Evolutionary conservation across 352 stramenopile genomes (phyloP).

Genomic region (Globisporangium paddicum): DNA sequence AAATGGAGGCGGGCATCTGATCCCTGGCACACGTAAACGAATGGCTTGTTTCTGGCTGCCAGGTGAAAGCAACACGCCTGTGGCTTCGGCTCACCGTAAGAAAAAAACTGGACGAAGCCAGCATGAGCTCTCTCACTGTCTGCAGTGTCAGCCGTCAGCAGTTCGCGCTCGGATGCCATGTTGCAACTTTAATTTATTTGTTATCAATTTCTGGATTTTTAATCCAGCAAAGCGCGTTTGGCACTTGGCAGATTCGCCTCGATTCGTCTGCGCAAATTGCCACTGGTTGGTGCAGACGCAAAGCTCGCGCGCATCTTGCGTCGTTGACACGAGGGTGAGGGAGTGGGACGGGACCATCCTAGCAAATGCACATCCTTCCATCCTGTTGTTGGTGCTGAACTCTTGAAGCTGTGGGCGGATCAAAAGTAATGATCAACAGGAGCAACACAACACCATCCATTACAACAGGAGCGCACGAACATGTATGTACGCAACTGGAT

Average conservation of each 20-base stretch:
- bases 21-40: neutral
- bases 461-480: neutral
- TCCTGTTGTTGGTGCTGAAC: neutral
- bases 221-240: neutral
- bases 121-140: neutral
- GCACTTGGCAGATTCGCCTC: neutral
- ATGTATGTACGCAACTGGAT: neutral
- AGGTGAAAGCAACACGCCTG: neutral
- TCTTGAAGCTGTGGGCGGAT: neutral
- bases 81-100: neutral
- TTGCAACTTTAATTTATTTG: neutral
- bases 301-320: neutral
- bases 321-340: neutral
- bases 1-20: neutral
- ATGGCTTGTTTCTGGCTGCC: neutral
- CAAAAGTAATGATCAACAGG: no score
- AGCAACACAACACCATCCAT: neutral
- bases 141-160: neutral
- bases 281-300: neutral
- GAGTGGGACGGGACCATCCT: neutral
- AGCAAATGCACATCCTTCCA: neutral
- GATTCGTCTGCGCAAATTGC: neutral
- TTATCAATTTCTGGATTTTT: neutral
- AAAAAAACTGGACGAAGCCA: no score
- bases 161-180: neutral